Percentiles rank a stretch among this genome's conserved stretches.
These are phyloP conservation scores for Zopfia rhizophila DNA, from an alignment of 2,329 filamentous ascomycete genomes.

Conservation along the genomic window DNA sequence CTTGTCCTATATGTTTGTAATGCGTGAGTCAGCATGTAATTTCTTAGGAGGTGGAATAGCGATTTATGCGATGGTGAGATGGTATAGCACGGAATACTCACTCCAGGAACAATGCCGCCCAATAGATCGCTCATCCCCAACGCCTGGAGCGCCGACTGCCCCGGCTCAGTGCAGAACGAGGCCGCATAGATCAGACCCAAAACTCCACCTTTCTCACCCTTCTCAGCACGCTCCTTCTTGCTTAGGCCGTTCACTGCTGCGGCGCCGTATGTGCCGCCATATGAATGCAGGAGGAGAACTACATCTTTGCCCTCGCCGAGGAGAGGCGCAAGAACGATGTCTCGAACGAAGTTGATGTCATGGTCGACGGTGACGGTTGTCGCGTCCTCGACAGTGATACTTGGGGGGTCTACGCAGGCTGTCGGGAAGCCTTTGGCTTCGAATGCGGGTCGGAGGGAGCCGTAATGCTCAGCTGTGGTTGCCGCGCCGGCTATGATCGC, in stretches of 20 bases:
- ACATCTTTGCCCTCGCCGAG: constrained; percentile 18
- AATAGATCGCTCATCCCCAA: not conserved
- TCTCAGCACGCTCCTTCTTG: constrained; percentile 2
- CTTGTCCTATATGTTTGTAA: no score
- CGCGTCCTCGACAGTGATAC: constrained; percentile 7
- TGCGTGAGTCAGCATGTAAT: no score
- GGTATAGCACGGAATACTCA: no score
- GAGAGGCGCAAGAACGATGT: constrained; percentile 10
- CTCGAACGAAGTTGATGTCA: constrained; percentile 11
- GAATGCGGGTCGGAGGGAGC: not conserved
- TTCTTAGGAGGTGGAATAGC: no score
- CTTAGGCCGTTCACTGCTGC: constrained; percentile 15
- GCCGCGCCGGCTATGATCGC: constrained; percentile 12
- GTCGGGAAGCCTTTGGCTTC: constrained; percentile 9
- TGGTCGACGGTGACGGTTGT: constrained; percentile 2
- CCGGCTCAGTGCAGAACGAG: constrained; percentile 8
- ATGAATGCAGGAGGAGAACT: constrained; percentile 22
- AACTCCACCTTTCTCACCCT: constrained; percentile 14
- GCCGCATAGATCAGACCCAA: constrained; percentile 13
- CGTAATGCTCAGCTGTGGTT: constrained; percentile 3
- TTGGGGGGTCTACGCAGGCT: constrained; percentile 2
- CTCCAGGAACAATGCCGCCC: no score
- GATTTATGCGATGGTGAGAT: no score
- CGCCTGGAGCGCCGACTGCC: constrained; percentile 3
- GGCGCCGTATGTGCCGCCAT: constrained; percentile 20